Evolutionary conservation across 306 rosid species (phyloP).

Genomic region (Fagus sylvatica): DNA sequence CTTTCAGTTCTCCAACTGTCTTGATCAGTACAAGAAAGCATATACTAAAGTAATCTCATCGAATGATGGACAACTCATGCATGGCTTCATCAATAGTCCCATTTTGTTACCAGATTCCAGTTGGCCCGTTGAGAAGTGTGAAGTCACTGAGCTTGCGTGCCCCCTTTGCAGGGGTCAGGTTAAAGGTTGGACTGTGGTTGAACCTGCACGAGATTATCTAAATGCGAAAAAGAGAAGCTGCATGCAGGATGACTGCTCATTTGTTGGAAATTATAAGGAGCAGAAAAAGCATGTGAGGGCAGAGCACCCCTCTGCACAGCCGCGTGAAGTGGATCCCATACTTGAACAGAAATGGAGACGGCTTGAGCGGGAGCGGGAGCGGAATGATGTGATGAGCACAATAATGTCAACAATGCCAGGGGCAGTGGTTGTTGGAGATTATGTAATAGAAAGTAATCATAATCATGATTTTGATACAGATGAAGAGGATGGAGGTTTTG

Average conservation of each 20-base stretch:
- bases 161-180: constrained; percentile 86
- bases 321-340: constrained; percentile 80
- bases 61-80: constrained; percentile 41
- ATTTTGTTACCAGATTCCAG: constrained; percentile 40
- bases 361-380: constrained; percentile 92
- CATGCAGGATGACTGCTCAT: constrained; percentile 87
- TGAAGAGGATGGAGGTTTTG: constrained; percentile 61
- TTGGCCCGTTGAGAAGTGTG: constrained; percentile 43
- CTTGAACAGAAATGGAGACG: constrained; percentile 94
- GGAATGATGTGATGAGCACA: constrained; percentile 94
- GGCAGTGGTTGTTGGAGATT: constrained; percentile 91
- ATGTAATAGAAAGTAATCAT: constrained; percentile 79
- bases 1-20: constrained; percentile 80
- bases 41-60: constrained; percentile 54
- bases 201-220: constrained; percentile 82
- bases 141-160: constrained; percentile 65
- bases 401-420: constrained; percentile 89
- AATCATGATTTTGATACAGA: constrained; percentile 47
- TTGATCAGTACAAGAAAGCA: constrained; percentile 89
- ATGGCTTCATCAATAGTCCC: constrained; percentile 41
- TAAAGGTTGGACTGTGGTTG: constrained; percentile 99
- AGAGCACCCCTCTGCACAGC: constrained; percentile 87
- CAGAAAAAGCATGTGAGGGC: constrained; percentile 73
- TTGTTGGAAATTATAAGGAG: constrained; percentile 85
- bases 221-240: constrained; percentile 85